phyloP scores from a whole-genome alignment of 2,329 filamentous ascomycete genomes.

The Colletotrichum sojae region DNA sequence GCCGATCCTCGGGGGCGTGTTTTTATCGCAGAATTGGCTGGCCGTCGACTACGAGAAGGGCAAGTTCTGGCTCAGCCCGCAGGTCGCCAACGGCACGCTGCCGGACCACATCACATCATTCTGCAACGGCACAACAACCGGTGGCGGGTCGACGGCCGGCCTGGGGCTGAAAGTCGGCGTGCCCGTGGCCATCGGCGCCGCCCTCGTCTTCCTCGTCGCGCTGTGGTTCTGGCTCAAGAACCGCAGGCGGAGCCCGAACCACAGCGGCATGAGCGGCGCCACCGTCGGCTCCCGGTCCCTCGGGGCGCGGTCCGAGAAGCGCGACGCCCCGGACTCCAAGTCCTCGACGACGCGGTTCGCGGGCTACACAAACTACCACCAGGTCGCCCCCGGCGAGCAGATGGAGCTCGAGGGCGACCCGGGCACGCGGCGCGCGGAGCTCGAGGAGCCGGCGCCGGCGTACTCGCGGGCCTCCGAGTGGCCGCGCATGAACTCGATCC shows the following conservation, averaged over 20 bases:
- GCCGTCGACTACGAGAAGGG: conserved; percentile 36
- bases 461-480: conserved; percentile 31
- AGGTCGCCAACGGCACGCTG: conserved; percentile 33
- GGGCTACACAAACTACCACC: conserved; percentile 11
- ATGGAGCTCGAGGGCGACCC: conserved; percentile 37
- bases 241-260: conserved; percentile 2
- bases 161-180: conserved; percentile 31
- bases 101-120: conserved; percentile 31
- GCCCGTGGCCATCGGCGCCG: conserved; percentile 26
- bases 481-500: conserved; percentile 35
- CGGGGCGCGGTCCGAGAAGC: conserved; percentile 32
- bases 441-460: conserved; percentile 25
- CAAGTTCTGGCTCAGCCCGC: conserved; percentile 41
- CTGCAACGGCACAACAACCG: conserved; percentile 23
- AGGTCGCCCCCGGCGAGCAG: conserved; percentile 16
- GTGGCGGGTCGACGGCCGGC: neutral
- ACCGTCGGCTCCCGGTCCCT: conserved; percentile 15
- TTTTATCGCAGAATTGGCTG: conserved; percentile 42
- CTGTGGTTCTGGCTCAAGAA: conserved; percentile 35
- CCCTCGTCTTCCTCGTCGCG: conserved; percentile 5
- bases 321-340: conserved; percentile 34
- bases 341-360: conserved; percentile 33
- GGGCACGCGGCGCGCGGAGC: conserved; percentile 20
- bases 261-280: neutral
- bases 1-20: conserved; percentile 39